phyloP scores from a whole-genome alignment of 257 asterid genomes.

The Primulina tabacum region DNA sequence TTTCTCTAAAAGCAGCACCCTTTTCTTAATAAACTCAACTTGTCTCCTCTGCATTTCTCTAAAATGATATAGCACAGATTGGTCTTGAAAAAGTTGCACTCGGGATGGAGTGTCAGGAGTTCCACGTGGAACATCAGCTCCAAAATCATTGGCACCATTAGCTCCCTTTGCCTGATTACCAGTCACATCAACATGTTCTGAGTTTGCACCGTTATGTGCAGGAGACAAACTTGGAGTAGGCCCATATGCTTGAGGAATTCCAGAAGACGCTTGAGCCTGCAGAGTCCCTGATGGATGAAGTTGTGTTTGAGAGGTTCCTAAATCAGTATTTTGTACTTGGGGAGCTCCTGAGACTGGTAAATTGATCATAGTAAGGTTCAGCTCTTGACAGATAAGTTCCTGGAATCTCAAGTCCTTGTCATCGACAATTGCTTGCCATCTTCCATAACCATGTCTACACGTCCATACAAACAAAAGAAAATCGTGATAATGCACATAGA shows the following conservation, averaged over 20 bases:
- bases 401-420: conserved; percentile 84
- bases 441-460: conserved; percentile 92
- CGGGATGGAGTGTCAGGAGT: conserved; percentile 50
- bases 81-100: conserved; percentile 62
- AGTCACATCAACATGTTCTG: conserved; percentile 41
- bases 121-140: conserved; percentile 54
- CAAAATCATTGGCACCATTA: conserved; percentile 39
- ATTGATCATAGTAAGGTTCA: conserved; percentile 57
- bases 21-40: conserved; percentile 84
- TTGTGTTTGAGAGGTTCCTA: conserved; percentile 47
- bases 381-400: conserved; percentile 87
- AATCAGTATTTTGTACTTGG: conserved; percentile 39
- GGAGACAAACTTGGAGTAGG: conserved; percentile 42
- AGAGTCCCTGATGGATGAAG: conserved; percentile 32
- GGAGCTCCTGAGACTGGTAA: conserved; percentile 62
- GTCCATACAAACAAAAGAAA: conserved; percentile 27
- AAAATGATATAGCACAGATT: conserved; percentile 49
- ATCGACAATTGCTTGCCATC: conserved; percentile 97
- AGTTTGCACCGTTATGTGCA: conserved; percentile 39
- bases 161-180: conserved; percentile 45
- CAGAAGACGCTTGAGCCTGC: conserved; percentile 44
- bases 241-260: conserved; percentile 40
- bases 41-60: conserved; percentile 95
- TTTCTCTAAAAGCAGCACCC: conserved; percentile 89
- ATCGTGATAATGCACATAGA: conserved; percentile 21